Percentiles rank a stretch among this genome's conserved stretches.
phyloP scores from a whole-genome alignment of 371 early-diverging fungal genomes.

The Coemansia sp. region DNA sequence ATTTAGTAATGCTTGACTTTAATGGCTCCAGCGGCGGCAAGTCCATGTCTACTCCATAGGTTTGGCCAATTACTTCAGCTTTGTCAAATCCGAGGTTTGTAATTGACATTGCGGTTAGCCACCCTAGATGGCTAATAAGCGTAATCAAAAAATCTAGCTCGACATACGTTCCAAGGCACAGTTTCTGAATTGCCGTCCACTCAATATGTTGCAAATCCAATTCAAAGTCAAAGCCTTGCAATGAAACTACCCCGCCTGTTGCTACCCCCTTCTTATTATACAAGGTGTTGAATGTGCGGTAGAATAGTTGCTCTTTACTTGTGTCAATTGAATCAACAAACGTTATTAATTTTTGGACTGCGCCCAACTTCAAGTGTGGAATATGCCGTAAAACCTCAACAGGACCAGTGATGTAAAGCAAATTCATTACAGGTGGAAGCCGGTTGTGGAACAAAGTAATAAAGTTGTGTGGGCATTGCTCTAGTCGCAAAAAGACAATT shows the following conservation, averaged over 20 bases:
- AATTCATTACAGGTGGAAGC: neutral
- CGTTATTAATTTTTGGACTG: neutral
- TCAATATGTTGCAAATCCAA: neutral
- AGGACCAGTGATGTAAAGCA: neutral
- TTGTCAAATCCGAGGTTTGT: neutral
- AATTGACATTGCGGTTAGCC: neutral
- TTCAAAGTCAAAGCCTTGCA: neutral
- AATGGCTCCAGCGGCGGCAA: neutral
- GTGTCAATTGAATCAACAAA: neutral
- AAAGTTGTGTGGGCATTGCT: neutral
- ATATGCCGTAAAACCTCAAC: neutral
- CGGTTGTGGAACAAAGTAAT: neutral
- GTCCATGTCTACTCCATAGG: neutral
- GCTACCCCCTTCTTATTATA: neutral
- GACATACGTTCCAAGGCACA: neutral
- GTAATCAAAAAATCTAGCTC: neutral
- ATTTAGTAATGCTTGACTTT: neutral
- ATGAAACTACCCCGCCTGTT: neutral
- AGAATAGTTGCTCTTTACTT: neutral
- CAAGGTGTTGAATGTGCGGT: neutral
- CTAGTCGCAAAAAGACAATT: neutral
- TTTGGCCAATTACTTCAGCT: neutral
- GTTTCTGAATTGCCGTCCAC: neutral
- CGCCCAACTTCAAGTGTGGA: neutral
- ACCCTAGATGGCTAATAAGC: neutral